Conservation (phyloP, 1,284 basidiomycete genomes). For the Heterobasidion occidentale region DNA sequence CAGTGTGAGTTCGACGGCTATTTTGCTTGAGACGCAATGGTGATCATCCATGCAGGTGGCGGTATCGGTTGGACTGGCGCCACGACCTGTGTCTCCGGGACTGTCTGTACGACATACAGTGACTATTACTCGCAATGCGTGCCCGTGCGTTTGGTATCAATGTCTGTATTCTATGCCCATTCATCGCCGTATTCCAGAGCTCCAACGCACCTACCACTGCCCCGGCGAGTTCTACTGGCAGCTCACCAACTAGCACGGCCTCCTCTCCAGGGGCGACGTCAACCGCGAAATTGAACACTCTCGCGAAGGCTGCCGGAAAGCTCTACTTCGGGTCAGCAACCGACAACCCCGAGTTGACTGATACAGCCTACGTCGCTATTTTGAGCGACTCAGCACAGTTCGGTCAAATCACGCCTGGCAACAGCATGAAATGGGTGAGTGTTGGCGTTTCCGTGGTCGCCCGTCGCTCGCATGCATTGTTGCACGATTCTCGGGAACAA, state of each 20-base stretch:
- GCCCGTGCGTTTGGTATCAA: background rate
- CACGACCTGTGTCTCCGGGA: slow-evolving; percentile 4
- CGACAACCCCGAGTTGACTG: slow-evolving; percentile 44
- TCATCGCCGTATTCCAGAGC: background rate
- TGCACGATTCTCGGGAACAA: background rate
- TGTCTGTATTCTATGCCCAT: background rate
- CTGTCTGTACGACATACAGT: slow-evolving; percentile 1
- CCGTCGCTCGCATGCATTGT: background rate
- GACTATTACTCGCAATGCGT: slow-evolving; percentile 3
- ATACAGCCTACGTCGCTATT: slow-evolving; percentile 33
- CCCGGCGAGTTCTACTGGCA: background rate
- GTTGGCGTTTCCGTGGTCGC: background rate
- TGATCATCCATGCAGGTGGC: slow-evolving; percentile 15
- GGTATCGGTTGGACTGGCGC: slow-evolving; percentile 25
- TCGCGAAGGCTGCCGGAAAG: slow-evolving; percentile 42
- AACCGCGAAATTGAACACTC: slow-evolving; percentile 23
- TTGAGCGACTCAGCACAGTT: slow-evolving; percentile 37
- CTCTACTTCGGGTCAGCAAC: slow-evolving; percentile 56
- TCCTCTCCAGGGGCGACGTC: slow-evolving; percentile 12
- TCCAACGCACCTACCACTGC: background rate
- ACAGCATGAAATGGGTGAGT: slow-evolving; percentile 50
- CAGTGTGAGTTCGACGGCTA: slow-evolving; percentile 20
- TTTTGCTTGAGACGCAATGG: background rate
- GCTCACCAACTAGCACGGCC: background rate
- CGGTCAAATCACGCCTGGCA: slow-evolving; percentile 43